Base-by-base conservation (phyloP, 805 yeast genomes). In the Lipomyces orientalis region DNA sequence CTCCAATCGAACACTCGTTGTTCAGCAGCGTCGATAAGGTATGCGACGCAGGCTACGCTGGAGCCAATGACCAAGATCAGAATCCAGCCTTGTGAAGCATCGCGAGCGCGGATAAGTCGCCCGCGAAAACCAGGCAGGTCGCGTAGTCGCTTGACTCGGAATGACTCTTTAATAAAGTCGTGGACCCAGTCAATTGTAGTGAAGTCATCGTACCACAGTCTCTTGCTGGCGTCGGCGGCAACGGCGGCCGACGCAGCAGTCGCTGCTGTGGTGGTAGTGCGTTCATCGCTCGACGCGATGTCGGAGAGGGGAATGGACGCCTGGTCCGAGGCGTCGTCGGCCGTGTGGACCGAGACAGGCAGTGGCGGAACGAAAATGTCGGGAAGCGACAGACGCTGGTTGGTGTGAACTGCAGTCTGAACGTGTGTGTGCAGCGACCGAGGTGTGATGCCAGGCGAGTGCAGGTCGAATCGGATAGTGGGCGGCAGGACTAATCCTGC, bases 131-230 rank as follows among this genome's bases (percentile, higher is more conserved):
- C 83, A 2, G 72, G 74, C 29, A 75, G 67, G 37, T 79, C 74
- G 61, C 80, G 75, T 56, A 85, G 72, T 58, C 76, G 75, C 68
- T 77, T 83, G 68, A 80, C 77, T 52, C 85, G 76, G 54, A 75
- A 77, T 46, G 85, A 81, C 61, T 83, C 83, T 64, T 78, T 77
- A 37, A 85, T 77, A 49, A 81, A 80, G 39, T 86, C 87, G 37
- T 81, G 80, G 1, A 84, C 82, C 88, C 89, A 86, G 75, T 86
- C 89, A 19, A 86, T 84, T 22, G 88, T 85, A 29, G 89, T 86
- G 76, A 85, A 86, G 75, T 86, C 88, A 73, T 86, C 87, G 74
- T 86, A 86, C 77, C 76, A 71, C 33, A 57, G 49, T 10, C 70
- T 59, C 39, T 35, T 58, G 54, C 59, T 54, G 29, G 54, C 34